Conservation (phyloP, 225 moss, liverwort and hornwort genomes). For the Physcomitrellopsis africana region DNA sequence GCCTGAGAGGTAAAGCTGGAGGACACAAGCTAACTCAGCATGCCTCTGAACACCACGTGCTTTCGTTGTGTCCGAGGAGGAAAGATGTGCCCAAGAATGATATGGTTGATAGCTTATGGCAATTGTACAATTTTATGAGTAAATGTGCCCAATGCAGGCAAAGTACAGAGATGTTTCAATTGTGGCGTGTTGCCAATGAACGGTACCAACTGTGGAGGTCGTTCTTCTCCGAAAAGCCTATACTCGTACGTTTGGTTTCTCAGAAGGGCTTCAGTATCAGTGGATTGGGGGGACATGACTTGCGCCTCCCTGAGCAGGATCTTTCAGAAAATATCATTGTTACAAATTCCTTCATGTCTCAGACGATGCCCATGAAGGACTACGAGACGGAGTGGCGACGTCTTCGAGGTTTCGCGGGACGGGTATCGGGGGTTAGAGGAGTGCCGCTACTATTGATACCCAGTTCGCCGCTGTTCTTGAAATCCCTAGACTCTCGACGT, state of each 20-base stretch:
- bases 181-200: slow-evolving; percentile 25
- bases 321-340: slow-evolving; percentile 18
- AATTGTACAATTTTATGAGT: slow-evolving; percentile 23
- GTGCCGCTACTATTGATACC: slow-evolving; percentile 16
- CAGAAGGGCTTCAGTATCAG: background rate
- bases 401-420: slow-evolving; percentile 40
- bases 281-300: slow-evolving; percentile 5
- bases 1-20: too few relatives aligned
- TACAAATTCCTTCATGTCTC: slow-evolving; percentile 28
- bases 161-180: slow-evolving; percentile 15
- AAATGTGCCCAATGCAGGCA: slow-evolving; percentile 35
- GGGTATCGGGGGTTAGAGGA: slow-evolving; percentile 37
- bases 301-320: slow-evolving; percentile 19
- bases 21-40: too few relatives aligned
- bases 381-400: slow-evolving; percentile 63
- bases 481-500: slow-evolving; percentile 51
- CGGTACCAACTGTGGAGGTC: slow-evolving; percentile 1
- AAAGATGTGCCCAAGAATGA: too few relatives aligned
- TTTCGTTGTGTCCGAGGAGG: too few relatives aligned
- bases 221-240: slow-evolving; percentile 21
- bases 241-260: slow-evolving; percentile 3
- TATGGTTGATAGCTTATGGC: background rate
- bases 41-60: too few relatives aligned
- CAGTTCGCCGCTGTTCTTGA: slow-evolving; percentile 21
- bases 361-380: background rate